Percentiles rank a stretch among this genome's conserved stretches.
Conservation (phyloP, 495 filamentous ascomycete species). For the Tuber brumale region DNA sequence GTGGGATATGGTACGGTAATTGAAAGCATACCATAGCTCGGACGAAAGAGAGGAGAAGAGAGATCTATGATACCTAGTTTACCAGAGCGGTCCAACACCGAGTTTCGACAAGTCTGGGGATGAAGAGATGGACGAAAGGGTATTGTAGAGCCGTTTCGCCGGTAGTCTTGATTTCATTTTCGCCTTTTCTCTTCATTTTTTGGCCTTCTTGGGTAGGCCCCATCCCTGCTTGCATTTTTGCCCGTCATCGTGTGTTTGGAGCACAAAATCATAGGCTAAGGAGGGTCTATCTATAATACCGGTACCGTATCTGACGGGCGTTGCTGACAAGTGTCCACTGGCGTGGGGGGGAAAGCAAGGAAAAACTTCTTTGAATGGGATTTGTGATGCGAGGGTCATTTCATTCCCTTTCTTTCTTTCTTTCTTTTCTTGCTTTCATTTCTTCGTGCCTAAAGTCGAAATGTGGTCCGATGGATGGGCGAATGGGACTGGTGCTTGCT, state of each 20-base stretch:
- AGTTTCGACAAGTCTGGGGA: neutral
- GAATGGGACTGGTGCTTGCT: neutral
- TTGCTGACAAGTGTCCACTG: neutral
- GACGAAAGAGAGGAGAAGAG: neutral
- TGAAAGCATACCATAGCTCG: neutral
- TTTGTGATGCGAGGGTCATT: neutral
- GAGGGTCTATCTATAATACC: neutral
- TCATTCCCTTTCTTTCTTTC: neutral
- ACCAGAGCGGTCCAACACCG: neutral
- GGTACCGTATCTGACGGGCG: neutral
- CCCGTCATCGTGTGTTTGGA: neutral
- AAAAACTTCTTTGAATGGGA: neutral
- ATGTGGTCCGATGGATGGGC: neutral
- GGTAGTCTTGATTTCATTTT: neutral
- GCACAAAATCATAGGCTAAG: neutral
- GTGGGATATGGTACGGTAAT: neutral
- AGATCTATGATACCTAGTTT: neutral
- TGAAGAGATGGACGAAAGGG: neutral
- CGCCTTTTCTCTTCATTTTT: neutral
- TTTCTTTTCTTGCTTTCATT: neutral
- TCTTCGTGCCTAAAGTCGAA: neutral
- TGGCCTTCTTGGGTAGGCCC: neutral
- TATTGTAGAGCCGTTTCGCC: neutral
- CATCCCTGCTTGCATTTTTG: neutral
- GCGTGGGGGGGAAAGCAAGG: neutral